Evolutionary conservation across 371 early-diverging fungal species (phyloP).

Genomic region (Mucor circinelloides): DNA sequence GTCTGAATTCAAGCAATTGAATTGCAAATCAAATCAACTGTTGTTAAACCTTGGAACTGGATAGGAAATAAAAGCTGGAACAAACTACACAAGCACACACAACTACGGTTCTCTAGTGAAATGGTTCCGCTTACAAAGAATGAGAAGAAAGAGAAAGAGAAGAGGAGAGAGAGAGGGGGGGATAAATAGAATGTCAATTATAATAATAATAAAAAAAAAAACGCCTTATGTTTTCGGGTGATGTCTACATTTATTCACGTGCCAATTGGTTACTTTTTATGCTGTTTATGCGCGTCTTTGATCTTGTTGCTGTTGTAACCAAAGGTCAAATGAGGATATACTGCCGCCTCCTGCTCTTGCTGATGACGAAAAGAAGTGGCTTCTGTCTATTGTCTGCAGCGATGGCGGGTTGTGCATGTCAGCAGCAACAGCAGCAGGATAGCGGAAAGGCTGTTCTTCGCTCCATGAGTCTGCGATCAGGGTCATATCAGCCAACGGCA

Average conservation of each 20-base stretch:
- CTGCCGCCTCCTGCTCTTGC: background rate
- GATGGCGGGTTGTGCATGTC: background rate
- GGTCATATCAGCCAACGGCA: conserved; percentile 3
- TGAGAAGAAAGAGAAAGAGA: background rate
- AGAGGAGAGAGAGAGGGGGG: background rate
- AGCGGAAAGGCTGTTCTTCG: background rate
- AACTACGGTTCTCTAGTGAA: too few species aligned
- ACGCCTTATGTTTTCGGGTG: background rate
- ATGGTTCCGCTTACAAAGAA: background rate
- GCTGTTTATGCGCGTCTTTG: background rate
- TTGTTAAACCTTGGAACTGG: too few species aligned
- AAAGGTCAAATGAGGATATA: conserved; percentile 12
- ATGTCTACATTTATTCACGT: background rate
- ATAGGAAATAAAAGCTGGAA: too few species aligned
- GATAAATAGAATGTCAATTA: background rate
- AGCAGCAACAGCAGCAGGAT: background rate
- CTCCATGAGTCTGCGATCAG: background rate
- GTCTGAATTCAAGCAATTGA: background rate
- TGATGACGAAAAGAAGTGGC: background rate
- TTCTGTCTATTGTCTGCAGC: background rate
- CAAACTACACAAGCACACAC: too few species aligned
- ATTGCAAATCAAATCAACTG: background rate
- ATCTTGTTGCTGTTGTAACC: conserved; percentile 20
- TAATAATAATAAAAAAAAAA: too few species aligned
- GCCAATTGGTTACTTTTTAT: background rate